A percentile compares a stretch with the other conserved stretches of the same genome.
Conservation (phyloP, 768 basidiomycete genomes). For the Heimioporus sp. region DNA sequence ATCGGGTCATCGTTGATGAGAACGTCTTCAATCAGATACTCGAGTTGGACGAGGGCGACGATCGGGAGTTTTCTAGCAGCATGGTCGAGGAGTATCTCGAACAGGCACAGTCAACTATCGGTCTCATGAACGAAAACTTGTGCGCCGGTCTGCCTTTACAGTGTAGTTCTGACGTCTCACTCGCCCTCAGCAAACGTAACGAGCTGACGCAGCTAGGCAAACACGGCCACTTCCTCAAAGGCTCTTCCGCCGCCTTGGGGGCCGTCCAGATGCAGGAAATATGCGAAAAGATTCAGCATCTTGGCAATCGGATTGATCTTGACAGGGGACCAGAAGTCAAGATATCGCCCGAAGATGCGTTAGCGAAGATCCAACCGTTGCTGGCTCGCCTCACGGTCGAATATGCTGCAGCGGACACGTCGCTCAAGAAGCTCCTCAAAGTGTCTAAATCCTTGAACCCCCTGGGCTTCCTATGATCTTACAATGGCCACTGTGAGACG, state of each 20-base stretch:
- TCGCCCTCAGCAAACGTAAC: conserved; percentile 43
- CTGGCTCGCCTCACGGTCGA: conserved; percentile 63
- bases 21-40: conserved; percentile 83
- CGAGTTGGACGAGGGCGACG: conserved; percentile 87
- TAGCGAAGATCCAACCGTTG: conserved; percentile 54
- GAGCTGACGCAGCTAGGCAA: conserved; percentile 66
- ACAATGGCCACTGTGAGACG: conserved; percentile 12
- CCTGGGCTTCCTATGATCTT: background rate
- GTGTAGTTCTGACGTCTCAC: conserved; percentile 14
- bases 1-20: conserved; percentile 62
- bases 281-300: conserved; percentile 92
- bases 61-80: conserved; percentile 67
- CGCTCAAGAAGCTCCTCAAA: conserved; percentile 49
- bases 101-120: conserved; percentile 77
- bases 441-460: conserved; percentile 1
- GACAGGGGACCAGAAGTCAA: conserved; percentile 51
- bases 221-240: conserved; percentile 94
- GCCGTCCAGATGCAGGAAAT: conserved; percentile 75
- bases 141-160: conserved; percentile 44
- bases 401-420: conserved; percentile 64
- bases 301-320: conserved; percentile 53
- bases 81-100: conserved; percentile 82
- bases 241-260: conserved; percentile 93
- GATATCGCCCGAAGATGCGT: conserved; percentile 50
- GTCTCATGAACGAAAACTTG: conserved; percentile 75